phyloP scores from a whole-genome alignment of 768 basidiomycete genomes.

The Suillus alpinus region DNA sequence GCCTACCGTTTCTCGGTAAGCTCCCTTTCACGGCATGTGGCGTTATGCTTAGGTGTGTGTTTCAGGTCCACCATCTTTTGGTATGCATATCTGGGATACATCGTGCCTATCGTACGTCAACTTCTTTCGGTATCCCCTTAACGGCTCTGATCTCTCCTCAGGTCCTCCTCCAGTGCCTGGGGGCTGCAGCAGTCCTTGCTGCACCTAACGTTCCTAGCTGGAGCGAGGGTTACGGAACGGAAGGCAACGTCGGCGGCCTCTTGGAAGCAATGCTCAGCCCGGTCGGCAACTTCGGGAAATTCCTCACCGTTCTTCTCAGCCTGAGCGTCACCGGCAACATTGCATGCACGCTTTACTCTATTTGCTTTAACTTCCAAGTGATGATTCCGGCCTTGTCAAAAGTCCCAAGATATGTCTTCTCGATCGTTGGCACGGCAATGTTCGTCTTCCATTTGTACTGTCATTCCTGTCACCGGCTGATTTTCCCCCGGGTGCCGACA shows the following conservation, averaged over 20 bases:
- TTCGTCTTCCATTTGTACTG: conserved; percentile 30
- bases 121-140: conserved; percentile 19
- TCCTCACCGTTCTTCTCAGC: conserved; percentile 70
- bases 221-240: conserved; percentile 49
- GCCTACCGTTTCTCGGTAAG: conserved; percentile 55
- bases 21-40: background rate
- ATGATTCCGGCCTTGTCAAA: conserved; percentile 54
- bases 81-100: conserved; percentile 65
- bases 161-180: conserved; percentile 51
- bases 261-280: conserved; percentile 61
- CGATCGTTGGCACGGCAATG: conserved; percentile 64
- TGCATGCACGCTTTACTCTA: conserved; percentile 80
- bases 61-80: conserved; percentile 57
- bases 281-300: conserved; percentile 63
- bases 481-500: conserved; percentile 21
- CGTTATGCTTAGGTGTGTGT: conserved; percentile 8
- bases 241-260: conserved; percentile 62
- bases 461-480: conserved; percentile 8
- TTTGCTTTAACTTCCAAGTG: conserved; percentile 71
- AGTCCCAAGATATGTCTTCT: conserved; percentile 71
- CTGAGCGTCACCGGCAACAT: conserved; percentile 79
- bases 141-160: conserved; percentile 7
- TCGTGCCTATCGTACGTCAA: conserved; percentile 54
- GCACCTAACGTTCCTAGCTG: conserved; percentile 55
- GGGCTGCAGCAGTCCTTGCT: conserved; percentile 64